Percentiles rank a stretch among this genome's conserved stretches.
phyloP scores from a whole-genome alignment of 2,329 filamentous ascomycete genomes.

The Botryosphaeria dothidea region DNA sequence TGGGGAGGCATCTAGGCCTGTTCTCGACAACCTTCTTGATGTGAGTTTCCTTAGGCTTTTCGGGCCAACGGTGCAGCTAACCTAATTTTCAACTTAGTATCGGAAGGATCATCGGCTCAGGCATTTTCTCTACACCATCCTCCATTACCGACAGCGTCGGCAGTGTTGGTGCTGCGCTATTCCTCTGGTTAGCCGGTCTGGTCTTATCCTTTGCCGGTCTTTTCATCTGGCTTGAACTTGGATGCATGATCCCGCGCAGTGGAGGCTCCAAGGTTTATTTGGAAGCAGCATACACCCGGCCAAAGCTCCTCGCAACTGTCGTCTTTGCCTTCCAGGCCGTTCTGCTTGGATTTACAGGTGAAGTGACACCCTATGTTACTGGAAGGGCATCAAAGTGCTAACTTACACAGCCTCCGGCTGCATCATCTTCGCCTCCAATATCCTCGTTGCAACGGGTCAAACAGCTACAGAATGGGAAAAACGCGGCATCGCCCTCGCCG shows the following conservation, averaged over 20 bases:
- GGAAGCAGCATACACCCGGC: constrained; percentile 66
- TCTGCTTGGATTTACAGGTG: constrained; percentile 56
- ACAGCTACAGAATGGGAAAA: constrained; percentile 57
- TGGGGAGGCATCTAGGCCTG: constrained; percentile 15
- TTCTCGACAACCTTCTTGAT: constrained; percentile 19
- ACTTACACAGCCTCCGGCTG: constrained; percentile 59
- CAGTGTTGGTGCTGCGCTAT: constrained; percentile 63
- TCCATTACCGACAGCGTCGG: constrained; percentile 67
- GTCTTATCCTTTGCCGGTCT: constrained; percentile 63
- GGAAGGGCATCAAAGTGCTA: background rate
- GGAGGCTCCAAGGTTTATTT: constrained; percentile 71
- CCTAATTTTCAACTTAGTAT: background rate
- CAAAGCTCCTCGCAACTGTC: constrained; percentile 64
- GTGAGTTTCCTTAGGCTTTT: background rate
- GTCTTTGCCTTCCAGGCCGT: constrained; percentile 65
- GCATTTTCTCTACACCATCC: constrained; percentile 72
- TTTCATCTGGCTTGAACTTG: constrained; percentile 65
- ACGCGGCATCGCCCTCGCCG: constrained; percentile 41
- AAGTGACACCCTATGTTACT: background rate
- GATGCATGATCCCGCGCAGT: constrained; percentile 69
- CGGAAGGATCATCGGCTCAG: constrained; percentile 64
- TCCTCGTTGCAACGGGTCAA: constrained; percentile 58
- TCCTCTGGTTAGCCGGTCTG: constrained; percentile 65
- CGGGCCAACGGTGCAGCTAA: background rate
- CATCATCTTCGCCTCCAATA: constrained; percentile 68